Base-by-base conservation (phyloP, 768 basidiomycete genomes). In the Leccinum broughii region DNA sequence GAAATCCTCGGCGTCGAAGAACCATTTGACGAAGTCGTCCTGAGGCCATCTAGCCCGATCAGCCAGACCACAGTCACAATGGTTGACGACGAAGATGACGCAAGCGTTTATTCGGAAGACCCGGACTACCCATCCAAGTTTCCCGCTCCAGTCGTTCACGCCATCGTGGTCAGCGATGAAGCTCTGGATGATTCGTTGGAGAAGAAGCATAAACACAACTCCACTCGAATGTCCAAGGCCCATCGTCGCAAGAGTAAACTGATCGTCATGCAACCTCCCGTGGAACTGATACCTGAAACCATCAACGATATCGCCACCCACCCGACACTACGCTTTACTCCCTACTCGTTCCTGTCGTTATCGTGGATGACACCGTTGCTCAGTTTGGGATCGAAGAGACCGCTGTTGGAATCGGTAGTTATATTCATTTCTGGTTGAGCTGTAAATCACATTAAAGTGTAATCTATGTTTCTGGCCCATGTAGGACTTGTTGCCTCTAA, bases 401-500 rank as follows among this genome's bases (percentile, higher is more conserved):
- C 69, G n/a, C 61, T 70, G 61, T 57, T 70, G 64, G 67, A 70
- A 70, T 66, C 69, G 69, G 69, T 70, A 66, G 67, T 66, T 70
- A 68, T 70, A 60, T 70, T 64, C 32, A 20, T 44, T 61, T 68
- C 62, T 63, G 64, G 69, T 14, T 70, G 32, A 68, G 6, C 4
- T 64, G 62, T 68, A 70, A 34, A 57, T 61, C 58, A 60, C 39
- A 50, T 69, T 67, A 52, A 66, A 54, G 55, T 67, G 20, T 66
- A 58, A 56, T 59, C 51, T 28, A 44, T 60, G 22, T 54, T 59
- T 51, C 49, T 46, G 54, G 46, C 8, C 37, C 55, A 51, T 64
- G 60, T 54, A 71, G 69, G 69, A 70, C 50, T 34, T 70, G 30
- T 58, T 71, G 32, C 69, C 69, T 54, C 52, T 70, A 13, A 68